phyloP scores from a whole-genome alignment of 2,329 filamentous ascomycete genomes.

The Cyphellophora attinorum region DNA sequence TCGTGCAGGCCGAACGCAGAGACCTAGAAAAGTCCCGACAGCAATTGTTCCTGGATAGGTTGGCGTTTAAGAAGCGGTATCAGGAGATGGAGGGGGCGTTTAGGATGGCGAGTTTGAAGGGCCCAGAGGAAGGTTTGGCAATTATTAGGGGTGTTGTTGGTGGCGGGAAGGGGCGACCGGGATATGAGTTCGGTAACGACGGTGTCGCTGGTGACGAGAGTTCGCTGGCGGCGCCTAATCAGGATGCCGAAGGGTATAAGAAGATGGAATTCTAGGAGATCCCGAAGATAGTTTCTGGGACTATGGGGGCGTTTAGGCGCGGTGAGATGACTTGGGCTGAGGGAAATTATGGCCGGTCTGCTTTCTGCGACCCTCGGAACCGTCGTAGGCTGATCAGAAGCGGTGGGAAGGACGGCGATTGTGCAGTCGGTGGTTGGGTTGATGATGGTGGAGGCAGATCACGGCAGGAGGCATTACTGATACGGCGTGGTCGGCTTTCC shows the following conservation, averaged over 20 bases:
- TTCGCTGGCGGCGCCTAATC: neutral
- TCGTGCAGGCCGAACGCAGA: conserved; percentile 81
- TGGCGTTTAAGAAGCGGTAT: conserved; percentile 82
- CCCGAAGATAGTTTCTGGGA: too few species aligned
- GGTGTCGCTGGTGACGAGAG: neutral
- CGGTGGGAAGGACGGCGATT: too few species aligned
- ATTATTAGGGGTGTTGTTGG: conserved; percentile 15
- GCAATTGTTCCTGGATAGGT: conserved; percentile 83
- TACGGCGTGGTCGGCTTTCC: too few species aligned
- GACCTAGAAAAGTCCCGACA: conserved; percentile 88
- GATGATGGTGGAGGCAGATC: too few species aligned
- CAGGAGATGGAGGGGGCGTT: conserved; percentile 71
- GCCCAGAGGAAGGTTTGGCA: conserved; percentile 28
- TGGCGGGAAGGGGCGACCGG: conserved; percentile 1
- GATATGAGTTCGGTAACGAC: conserved; percentile 5
- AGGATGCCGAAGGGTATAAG: conserved; percentile 1
- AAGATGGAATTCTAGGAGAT: conserved; percentile 3
- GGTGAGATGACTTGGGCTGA: too few species aligned
- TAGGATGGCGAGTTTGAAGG: conserved; percentile 31
- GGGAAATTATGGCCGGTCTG: too few species aligned
- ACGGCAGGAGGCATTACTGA: too few species aligned
- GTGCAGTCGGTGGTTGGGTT: too few species aligned
- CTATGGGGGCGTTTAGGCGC: too few species aligned
- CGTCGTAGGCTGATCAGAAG: too few species aligned
- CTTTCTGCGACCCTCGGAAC: too few species aligned